phyloP scores from a whole-genome alignment of 2,329 filamentous ascomycete species.

The Sarocladiaceae sp. region DNA sequence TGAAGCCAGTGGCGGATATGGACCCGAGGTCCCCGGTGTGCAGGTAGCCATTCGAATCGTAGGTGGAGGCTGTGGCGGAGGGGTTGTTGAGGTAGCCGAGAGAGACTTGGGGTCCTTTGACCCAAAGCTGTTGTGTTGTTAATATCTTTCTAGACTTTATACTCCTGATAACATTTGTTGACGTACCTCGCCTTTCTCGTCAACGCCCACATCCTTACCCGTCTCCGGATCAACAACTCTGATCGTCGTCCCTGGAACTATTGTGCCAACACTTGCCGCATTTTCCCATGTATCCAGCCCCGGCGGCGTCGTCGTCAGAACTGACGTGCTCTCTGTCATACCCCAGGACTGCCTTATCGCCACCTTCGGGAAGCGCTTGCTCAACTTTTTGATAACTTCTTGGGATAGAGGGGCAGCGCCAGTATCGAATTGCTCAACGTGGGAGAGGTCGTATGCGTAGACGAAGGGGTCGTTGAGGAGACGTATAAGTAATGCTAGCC shows the following conservation, averaged over 20 bases:
- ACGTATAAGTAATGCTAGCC: not conserved
- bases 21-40: constrained; percentile 83
- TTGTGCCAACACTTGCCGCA: not conserved
- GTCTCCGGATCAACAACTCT: not conserved
- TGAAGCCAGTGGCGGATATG: constrained; percentile 71
- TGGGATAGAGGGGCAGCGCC: not conserved
- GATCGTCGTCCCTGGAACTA: not conserved
- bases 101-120: not conserved
- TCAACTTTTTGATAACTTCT: not conserved
- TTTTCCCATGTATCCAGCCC: not conserved
- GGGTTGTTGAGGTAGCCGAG: constrained; percentile 49
- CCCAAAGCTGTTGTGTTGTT: not conserved
- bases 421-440: constrained; percentile 1
- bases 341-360: not conserved
- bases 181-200: not conserved
- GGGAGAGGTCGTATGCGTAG: not conserved
- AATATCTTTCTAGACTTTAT: not conserved
- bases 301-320: not conserved
- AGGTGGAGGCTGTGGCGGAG: constrained; percentile 66
- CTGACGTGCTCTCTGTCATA: constrained; percentile 3
- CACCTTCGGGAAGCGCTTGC: not conserved
- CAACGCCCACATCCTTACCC: not conserved
- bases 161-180: not conserved
- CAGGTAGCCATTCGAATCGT: constrained; percentile 74
- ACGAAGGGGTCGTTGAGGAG: not conserved